Base-by-base conservation (phyloP, 2,329 filamentous ascomycete species). In the Beauveria sp. region DNA sequence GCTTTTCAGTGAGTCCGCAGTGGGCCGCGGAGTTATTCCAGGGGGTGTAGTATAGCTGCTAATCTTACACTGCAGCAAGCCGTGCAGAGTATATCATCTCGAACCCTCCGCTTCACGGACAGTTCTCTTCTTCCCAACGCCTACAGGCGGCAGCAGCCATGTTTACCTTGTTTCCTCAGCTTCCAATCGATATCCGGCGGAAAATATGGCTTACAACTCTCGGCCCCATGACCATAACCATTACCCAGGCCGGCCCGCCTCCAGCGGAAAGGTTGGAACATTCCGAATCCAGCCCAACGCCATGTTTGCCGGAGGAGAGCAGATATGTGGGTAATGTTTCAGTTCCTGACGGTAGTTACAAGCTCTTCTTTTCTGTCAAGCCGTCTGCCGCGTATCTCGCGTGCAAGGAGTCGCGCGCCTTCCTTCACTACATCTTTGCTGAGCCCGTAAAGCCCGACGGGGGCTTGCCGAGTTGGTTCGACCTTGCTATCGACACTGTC, bases 151-250 rank as follows among this genome's bases (percentile, higher is more conserved):
- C 20, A 46, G 7, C 53, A 59, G 28, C 34, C 24, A 53, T n/a
- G 30, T 55, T 61, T 55, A 16, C 58, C 10, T 22, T 41, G 30
- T 61, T 55, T 53, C 10, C 51, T 30, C 51, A 55, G 12, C 41
- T 61, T 55, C 50, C 58, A 8, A 22, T 30, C 6, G 43, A 61
- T 2, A 55, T 61, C 58, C 41, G 51, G 51, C 58, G 51, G 16
- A 50, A 14, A 14, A 55, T 55, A 55, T 61, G 58, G 58, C 58
- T 61, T 50, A 43, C 51, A 16, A 55, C 58, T 18, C 41, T 61
- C 2, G 58, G 43, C 9, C 51, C 58, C 1, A 61, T 61, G 51
- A 55, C 51, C 22, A 22, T 61, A 10, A 55, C 51, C 10, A 28
- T 61, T 50, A 3, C 2, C 28, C 14, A 41, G 12, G 47, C 30